Evolutionary conservation across 352 stramenopile genomes (phyloP), one percentile per base, ranked within the genome.

Genomic region (Plasmopara halstedii): DNA sequence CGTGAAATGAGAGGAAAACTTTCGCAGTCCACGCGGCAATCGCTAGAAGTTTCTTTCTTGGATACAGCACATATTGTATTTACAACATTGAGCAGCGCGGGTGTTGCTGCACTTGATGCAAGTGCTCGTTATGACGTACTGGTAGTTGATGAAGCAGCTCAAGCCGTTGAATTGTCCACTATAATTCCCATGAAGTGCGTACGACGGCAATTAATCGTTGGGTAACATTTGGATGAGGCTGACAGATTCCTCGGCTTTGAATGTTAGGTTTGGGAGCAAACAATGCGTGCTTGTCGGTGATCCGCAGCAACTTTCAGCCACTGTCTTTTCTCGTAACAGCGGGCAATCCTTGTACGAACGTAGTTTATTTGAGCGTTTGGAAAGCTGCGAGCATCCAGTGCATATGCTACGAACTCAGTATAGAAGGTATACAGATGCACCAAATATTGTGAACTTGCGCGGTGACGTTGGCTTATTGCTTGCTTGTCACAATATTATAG

Each of bases 261-360:
- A 26, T 42, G 26, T 8, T 52, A 93, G 81, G 34, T 93, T 95
- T 53, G 85, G 85, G 11, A 93, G 85, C 46, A 78, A 71, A 10
- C 85, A 95, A 48, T 96, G 85, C 35, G 88, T 97, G 10, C 68
- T 97, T 6, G 90, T 97, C 2, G 90, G 90, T 17, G 90, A 97
- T 58, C 90, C 88, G 0, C 88, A 97, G 54, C 90, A 97, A 50
- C 67, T 97, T 14, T 88, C 84, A 26, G 90, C 90, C n/a, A 97
- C 90, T 0, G 84, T 96, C 0, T 95, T 97, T 50, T 96, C 85
- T 18, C 83, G 85, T 36, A 86, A 80, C 9, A 88, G 81, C 20
- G 73, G 69, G 0, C 67, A 84, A 25, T 93, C 80, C 2, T 70
- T 95, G 22, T 97, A 96, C 50, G 84, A 96, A 35, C 76, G 89